phyloP scores from a whole-genome alignment of 169 alveolate genomes.

The Plasmodium coatneyi region DNA sequence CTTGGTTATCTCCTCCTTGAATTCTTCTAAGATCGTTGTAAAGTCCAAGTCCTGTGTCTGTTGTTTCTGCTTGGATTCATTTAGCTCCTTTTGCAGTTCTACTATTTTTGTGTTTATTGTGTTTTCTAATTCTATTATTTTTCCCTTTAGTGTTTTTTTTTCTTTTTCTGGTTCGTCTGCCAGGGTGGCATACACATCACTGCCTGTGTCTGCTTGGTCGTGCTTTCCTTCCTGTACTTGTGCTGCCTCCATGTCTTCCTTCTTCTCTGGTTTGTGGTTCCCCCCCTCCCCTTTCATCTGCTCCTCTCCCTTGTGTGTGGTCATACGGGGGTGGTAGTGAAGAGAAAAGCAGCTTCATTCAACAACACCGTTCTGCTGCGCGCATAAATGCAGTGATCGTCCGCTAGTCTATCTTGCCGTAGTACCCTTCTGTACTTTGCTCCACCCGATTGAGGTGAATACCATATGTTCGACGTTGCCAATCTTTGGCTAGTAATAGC shows the following conservation, averaged over 20 bases:
- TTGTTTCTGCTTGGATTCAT: conserved; percentile 12
- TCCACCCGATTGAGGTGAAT: neutral
- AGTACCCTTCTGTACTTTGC: neutral
- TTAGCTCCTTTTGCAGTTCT: conserved; percentile 11
- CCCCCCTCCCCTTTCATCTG: neutral
- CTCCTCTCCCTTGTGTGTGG: neutral
- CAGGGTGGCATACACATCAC: neutral
- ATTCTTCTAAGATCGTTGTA: conserved; percentile 15
- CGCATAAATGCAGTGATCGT: neutral
- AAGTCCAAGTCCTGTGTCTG: conserved; percentile 9
- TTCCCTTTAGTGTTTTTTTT: conserved; percentile 8
- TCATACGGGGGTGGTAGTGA: neutral
- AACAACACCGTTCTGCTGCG: neutral
- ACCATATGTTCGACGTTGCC: neutral
- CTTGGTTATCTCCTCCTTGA: conserved; percentile 22
- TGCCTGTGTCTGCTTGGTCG: neutral
- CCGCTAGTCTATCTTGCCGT: neutral
- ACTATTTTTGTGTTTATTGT: conserved; percentile 5
- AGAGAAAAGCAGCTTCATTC: neutral
- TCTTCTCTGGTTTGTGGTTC: neutral
- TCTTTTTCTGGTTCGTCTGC: neutral
- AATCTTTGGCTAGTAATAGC: no score
- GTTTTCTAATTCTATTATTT: conserved; percentile 30
- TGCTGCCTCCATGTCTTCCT: neutral
- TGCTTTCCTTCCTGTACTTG: neutral